Conservation (phyloP, 345 rosid genomes). For the Lepidium didymum region DNA sequence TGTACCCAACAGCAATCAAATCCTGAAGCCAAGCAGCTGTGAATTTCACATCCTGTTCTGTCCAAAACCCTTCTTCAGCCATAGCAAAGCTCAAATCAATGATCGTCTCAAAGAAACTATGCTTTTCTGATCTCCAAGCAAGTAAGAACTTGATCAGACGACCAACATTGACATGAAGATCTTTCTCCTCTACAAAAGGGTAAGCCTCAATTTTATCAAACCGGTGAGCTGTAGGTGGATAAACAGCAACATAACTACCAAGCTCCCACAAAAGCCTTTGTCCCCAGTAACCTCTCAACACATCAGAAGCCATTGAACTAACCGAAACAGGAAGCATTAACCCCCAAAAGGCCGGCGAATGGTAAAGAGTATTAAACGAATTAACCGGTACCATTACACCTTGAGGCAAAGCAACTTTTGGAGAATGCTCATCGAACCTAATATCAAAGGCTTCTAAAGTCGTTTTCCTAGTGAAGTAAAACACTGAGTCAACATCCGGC, state of each 20-base stretch:
- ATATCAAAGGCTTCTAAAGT: slow-evolving; percentile 82
- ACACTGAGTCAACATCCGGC: slow-evolving; percentile 98
- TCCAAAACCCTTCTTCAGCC: slow-evolving; percentile 98
- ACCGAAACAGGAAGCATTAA: slow-evolving; percentile 97
- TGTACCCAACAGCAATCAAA: slow-evolving; percentile 89
- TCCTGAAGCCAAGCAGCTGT: slow-evolving; percentile 99
- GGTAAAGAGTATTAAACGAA: slow-evolving; percentile 87
- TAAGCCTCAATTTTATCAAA: slow-evolving; percentile 82
- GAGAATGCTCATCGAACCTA: slow-evolving; percentile 82
- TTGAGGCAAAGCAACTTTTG: slow-evolving; percentile 91
- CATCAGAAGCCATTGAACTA: slow-evolving; percentile 97
- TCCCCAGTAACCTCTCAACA: slow-evolving; percentile 96
- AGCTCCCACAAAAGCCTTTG: slow-evolving; percentile 98
- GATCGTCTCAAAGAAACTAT: slow-evolving; percentile 78
- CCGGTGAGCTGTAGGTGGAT: slow-evolving; percentile 91
- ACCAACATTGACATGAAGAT: slow-evolving; percentile 96
- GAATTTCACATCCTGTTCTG: slow-evolving; percentile 74
- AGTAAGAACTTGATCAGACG: slow-evolving; percentile 75
- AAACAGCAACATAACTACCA: slow-evolving; percentile 86
- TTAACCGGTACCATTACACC: slow-evolving; percentile 92
- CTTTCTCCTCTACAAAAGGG: slow-evolving; percentile 96
- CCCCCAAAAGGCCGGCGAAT: slow-evolving; percentile 94
- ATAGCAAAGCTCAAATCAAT: slow-evolving; percentile 83
- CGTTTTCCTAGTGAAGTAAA: slow-evolving; percentile 83
- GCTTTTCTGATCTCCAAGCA: slow-evolving; percentile 86